Conservation (phyloP, 1,284 basidiomycete species). For the Apiotrichum sp. region DNA sequence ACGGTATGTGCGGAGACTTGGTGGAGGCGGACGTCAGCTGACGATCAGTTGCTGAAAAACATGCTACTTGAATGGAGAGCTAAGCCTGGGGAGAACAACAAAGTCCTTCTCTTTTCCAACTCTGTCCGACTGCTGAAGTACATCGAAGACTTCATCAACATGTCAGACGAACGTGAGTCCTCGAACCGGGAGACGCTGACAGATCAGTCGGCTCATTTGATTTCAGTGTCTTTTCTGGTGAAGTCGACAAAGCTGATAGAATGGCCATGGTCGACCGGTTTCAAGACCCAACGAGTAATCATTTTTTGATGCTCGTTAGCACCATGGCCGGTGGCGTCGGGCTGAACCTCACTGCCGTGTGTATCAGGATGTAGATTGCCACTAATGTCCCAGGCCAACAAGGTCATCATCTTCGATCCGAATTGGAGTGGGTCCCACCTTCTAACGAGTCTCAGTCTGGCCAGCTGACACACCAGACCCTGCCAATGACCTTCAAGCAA, state of each 20-base stretch:
- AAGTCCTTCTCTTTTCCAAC: conserved; percentile 50
- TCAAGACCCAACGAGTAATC: conserved; percentile 42
- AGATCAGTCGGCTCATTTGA: conserved; percentile 30
- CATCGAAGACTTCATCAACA: conserved; percentile 46
- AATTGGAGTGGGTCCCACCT: conserved; percentile 41
- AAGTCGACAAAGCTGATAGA: conserved; percentile 41
- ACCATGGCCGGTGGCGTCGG: conserved; percentile 42
- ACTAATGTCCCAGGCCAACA: conserved; percentile 38
- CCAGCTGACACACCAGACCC: conserved; percentile 36
- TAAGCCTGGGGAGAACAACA: conserved; percentile 43
- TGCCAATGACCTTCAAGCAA: conserved; percentile 47
- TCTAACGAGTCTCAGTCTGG: conserved; percentile 44
- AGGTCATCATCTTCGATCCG: conserved; percentile 50
- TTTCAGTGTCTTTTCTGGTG: conserved; percentile 47
- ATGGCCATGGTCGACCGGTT: conserved; percentile 50
- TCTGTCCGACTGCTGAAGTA: conserved; percentile 49
- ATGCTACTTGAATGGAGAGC: conserved; percentile 47
- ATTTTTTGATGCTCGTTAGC: conserved; percentile 47
- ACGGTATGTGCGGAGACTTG: conserved; percentile 24
- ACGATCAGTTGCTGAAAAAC: conserved; percentile 41
- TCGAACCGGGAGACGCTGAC: conserved; percentile 19
- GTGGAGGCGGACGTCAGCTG: conserved; percentile 23
- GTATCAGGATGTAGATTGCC: conserved; percentile 2
- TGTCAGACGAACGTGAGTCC: conserved; percentile 34
- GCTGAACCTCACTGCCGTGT: conserved; percentile 42